A percentile compares a stretch with the other conserved stretches of the same genome.
phyloP scores from a whole-genome alignment of 176 grass and related monocot genomes.

The Lolium multiflorum region DNA sequence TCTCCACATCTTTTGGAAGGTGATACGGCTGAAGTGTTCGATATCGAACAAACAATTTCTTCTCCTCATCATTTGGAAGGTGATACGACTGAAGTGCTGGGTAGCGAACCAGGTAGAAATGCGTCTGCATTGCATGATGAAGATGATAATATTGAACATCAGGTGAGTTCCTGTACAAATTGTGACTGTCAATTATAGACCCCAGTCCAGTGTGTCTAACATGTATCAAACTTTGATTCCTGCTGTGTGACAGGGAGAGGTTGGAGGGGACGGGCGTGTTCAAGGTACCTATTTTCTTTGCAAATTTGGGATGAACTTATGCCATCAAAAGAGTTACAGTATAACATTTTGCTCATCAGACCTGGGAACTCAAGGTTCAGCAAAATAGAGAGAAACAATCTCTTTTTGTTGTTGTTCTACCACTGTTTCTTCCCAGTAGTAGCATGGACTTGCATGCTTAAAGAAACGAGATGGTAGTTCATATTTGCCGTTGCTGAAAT shows the following conservation, averaged over 20 bases:
- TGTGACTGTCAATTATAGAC: slow-evolving; percentile 32
- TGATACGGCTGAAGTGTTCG: slow-evolving; percentile 26
- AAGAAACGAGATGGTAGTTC: not conserved
- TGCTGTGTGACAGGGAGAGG: slow-evolving; percentile 43
- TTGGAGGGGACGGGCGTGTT: slow-evolving; percentile 28
- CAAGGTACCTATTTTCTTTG: slow-evolving; percentile 52
- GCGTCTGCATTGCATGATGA: slow-evolving; percentile 28
- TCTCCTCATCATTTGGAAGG: slow-evolving; percentile 45
- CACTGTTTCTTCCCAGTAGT: not conserved
- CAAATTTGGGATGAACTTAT: slow-evolving; percentile 25
- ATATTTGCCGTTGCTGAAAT: slow-evolving; percentile 23
- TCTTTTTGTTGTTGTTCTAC: not conserved
- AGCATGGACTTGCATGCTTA: not conserved
- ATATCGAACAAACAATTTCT: slow-evolving; percentile 22
- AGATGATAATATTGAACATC: slow-evolving; percentile 38
- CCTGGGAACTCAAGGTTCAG: not conserved
- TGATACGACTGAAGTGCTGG: slow-evolving; percentile 25
- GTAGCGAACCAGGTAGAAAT: slow-evolving; percentile 28
- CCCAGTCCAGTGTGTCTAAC: slow-evolving; percentile 12
- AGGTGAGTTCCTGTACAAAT: slow-evolving; percentile 47
- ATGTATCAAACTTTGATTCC: slow-evolving; percentile 35
- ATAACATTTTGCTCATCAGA: slow-evolving; percentile 26
- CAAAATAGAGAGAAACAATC: slow-evolving; percentile 12
- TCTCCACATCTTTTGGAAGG: slow-evolving; percentile 44
- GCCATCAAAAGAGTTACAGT: slow-evolving; percentile 14